Conservation (phyloP, 2,329 filamentous ascomycete genomes). For the Talaromyces sp. region DNA sequence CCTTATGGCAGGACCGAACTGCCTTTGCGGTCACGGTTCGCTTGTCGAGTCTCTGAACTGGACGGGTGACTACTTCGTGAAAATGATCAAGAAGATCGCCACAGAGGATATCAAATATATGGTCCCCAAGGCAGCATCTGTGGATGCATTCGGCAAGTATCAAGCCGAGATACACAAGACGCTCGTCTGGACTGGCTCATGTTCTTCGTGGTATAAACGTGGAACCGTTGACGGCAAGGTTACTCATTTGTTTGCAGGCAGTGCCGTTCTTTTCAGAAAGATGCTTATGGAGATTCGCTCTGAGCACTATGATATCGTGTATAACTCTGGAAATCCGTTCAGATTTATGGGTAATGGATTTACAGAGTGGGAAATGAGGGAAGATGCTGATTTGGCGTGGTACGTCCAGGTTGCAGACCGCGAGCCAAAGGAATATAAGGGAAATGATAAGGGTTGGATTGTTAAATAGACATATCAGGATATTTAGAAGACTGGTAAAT, state of each 20-base stretch:
- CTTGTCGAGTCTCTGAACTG: slow-evolving; percentile 27
- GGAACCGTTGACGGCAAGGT: slow-evolving; percentile 26
- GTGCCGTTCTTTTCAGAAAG: slow-evolving; percentile 27
- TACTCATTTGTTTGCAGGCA: slow-evolving; percentile 27
- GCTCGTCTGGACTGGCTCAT: slow-evolving; percentile 37
- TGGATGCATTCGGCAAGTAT: slow-evolving; percentile 36
- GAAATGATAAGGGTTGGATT: slow-evolving; percentile 9
- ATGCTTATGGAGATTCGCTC: slow-evolving; percentile 22
- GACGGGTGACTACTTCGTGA: slow-evolving; percentile 33
- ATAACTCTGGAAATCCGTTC: slow-evolving; percentile 25
- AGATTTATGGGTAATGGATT: slow-evolving; percentile 26
- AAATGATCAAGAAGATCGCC: slow-evolving; percentile 35
- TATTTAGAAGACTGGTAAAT: neutral
- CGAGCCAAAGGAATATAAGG: neutral
- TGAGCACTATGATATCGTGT: slow-evolving; percentile 27
- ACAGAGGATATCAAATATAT: slow-evolving; percentile 37
- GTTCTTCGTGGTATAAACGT: slow-evolving; percentile 40
- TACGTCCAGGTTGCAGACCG: slow-evolving; percentile 1
- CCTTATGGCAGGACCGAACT: slow-evolving; percentile 30
- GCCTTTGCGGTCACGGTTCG: slow-evolving; percentile 32
- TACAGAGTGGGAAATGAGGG: slow-evolving; percentile 1
- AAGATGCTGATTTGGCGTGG: slow-evolving; percentile 8
- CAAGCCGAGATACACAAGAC: slow-evolving; percentile 36
- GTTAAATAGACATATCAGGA: neutral
- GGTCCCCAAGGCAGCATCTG: slow-evolving; percentile 37